Conservation (phyloP, 139 green algal genomes). For the Haematococcus lacustris region DNA sequence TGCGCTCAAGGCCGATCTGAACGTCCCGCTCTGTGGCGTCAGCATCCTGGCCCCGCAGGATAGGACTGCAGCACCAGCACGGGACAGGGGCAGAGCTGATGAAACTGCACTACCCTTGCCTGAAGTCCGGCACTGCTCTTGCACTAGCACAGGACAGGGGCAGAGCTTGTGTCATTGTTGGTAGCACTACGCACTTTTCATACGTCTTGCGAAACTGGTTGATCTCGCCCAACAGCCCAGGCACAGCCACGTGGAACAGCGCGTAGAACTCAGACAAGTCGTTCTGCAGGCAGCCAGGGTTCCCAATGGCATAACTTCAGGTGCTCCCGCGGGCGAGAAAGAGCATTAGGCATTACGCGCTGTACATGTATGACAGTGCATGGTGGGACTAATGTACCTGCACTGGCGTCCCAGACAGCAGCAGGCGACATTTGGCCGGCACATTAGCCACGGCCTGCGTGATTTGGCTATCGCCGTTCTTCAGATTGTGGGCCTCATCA, state of each 20-base stretch:
- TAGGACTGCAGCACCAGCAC: too few species aligned
- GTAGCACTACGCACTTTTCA: constrained; percentile 13
- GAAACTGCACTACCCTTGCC: not conserved
- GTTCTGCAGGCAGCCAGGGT: constrained; percentile 11
- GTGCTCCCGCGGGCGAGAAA: too few species aligned
- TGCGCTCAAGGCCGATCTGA: constrained; percentile 48
- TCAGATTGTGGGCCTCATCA: constrained; percentile 81
- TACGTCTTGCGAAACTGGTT: constrained; percentile 37
- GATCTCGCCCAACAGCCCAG: constrained; percentile 57
- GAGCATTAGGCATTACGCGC: too few species aligned
- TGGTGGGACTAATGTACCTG: too few species aligned
- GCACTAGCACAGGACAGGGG: too few species aligned
- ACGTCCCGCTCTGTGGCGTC: constrained; percentile 66
- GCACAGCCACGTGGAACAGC: constrained; percentile 69
- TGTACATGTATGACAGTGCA: too few species aligned
- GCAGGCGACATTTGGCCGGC: constrained; percentile 68
- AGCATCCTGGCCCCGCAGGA: constrained; percentile 77
- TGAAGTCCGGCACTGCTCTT: too few species aligned
- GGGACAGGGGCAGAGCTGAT: not conserved
- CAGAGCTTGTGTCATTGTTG: too few species aligned
- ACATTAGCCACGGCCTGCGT: constrained; percentile 66
- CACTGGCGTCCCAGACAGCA: constrained; percentile 85
- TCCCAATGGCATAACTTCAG: not conserved
- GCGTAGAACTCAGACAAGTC: constrained; percentile 61
- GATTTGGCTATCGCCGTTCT: constrained; percentile 85